Conservation (phyloP, 2,329 filamentous ascomycete species). For the Peltaster fructicola region DNA sequence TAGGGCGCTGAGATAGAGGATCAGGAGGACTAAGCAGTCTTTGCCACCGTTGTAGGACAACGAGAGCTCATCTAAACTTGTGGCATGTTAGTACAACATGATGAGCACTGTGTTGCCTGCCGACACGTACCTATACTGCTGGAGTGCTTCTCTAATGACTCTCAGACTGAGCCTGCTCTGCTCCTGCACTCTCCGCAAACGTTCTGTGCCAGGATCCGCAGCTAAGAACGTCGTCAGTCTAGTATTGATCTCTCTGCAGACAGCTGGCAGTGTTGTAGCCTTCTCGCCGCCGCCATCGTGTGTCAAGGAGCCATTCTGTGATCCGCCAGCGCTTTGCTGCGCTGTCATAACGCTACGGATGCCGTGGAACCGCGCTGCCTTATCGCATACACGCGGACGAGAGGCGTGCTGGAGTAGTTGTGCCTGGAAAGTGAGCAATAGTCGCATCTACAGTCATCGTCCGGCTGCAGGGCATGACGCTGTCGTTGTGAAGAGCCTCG, state of each 20-base stretch:
- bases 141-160: slow-evolving; percentile 58
- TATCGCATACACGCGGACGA: too few relatives aligned
- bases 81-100: too few relatives aligned
- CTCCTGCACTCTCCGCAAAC: slow-evolving; percentile 48
- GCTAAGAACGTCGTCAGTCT: slow-evolving; percentile 50
- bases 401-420: too few relatives aligned
- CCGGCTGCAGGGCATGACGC: too few relatives aligned
- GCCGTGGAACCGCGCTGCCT: too few relatives aligned
- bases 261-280: slow-evolving; percentile 2
- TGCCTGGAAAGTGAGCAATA: too few relatives aligned
- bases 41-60: slow-evolving; percentile 97
- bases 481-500: too few relatives aligned
- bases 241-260: slow-evolving; percentile 35
- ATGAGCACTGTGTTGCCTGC: slow-evolving; percentile 4
- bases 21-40: slow-evolving; percentile 82
- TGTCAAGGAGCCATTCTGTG: too few relatives aligned
- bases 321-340: too few relatives aligned
- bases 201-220: slow-evolving; percentile 36
- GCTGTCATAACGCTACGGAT: too few relatives aligned
- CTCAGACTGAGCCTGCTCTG: slow-evolving; percentile 56
- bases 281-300: too few relatives aligned
- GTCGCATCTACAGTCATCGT: too few relatives aligned
- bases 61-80: slow-evolving; percentile 58
- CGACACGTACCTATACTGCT: slow-evolving; percentile 49
- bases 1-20: slow-evolving; percentile 60